Evolutionary conservation across 164 flowering plant species (phyloP), one percentile per base, ranked within the genome.

Genomic region (Cinnamomum chago): DNA sequence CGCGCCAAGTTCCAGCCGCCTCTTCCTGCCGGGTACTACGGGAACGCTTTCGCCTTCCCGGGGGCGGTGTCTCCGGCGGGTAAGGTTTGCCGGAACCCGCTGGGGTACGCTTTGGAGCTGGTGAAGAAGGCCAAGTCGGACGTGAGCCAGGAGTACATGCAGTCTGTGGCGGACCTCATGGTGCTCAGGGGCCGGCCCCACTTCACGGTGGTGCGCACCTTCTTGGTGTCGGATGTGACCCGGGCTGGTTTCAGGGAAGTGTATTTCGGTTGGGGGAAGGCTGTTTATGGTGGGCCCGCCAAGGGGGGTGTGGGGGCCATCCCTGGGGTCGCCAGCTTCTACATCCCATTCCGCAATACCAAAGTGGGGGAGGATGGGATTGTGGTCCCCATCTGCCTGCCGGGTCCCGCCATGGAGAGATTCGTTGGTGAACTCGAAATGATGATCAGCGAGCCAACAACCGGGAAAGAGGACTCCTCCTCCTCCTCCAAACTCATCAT

Each of bases 221-320:
- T 47, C 35, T 22, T 84, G 0, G 89, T 89, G 17, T 83, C 90
- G 13, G 92, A 89, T 58, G 74, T 83, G 68, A 82, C 83, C 9
- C 81, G 81, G 0, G 79, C 82, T 0, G 88, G 90, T 24, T 82
- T 86, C 30, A 77, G 70, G 14, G 82, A 87, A 1, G 78, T 85
- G 18, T 90, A 90, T 35, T 85, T 84, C 33, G 92, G 94, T 52
- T 89, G 92, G 92, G 94, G 92, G 0, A 82, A 76, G 51, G 68
- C 90, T 1, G 82, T 60, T 0, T 89, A 82, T 68, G 88, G 85
- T 9, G 92, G 91, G 6, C 78, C 83, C 0, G 87, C 87, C 14
- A 87, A 82, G 62, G 85, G 83, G 1, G 84, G 82, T 0, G 86
- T 75, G 0, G 87, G 87, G 52, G 83, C 81, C 30, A 70, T 84